phyloP scores from a whole-genome alignment of 148 eudicot species.

The Amaranthus cruentus region DNA sequence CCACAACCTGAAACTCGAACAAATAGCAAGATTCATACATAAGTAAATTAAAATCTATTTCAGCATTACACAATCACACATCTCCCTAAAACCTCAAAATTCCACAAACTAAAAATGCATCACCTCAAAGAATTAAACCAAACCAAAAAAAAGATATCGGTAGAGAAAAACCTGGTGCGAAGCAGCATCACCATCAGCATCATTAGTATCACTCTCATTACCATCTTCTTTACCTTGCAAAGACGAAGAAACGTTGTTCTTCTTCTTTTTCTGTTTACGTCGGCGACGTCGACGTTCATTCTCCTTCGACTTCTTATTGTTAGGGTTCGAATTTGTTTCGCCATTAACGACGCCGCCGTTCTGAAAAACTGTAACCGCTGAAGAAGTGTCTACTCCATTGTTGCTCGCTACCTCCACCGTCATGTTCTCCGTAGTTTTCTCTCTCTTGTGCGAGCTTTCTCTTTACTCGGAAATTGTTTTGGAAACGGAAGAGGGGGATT shows the following conservation, averaged over 20 bases:
- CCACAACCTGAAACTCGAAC: constrained; percentile 40
- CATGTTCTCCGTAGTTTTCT: constrained; percentile 24
- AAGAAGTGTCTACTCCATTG: constrained; percentile 8
- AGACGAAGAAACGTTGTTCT: constrained; percentile 5
- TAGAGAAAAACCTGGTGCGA: background rate
- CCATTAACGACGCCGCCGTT: constrained; percentile 40
- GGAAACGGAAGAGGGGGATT: background rate
- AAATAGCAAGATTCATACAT: background rate
- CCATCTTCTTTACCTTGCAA: constrained; percentile 16
- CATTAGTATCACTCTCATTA: constrained; percentile 25
- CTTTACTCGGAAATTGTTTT: background rate
- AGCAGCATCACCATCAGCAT: constrained; percentile 12
- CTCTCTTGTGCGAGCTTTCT: background rate
- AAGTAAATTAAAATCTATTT: background rate
- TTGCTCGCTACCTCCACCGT: constrained; percentile 34
- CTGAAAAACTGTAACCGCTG: constrained; percentile 7
- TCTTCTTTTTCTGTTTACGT: constrained; percentile 84
- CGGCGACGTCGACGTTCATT: constrained; percentile 69
- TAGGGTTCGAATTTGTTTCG: constrained; percentile 44
- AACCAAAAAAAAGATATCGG: background rate
- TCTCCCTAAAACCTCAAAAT: background rate
- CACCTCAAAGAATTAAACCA: background rate
- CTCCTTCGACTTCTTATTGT: constrained; percentile 49
- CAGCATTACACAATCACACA: background rate
- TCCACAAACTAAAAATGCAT: background rate